Base-by-base conservation (phyloP, 192 early-diverging fungal genomes). In the Mortierella alpina region DNA sequence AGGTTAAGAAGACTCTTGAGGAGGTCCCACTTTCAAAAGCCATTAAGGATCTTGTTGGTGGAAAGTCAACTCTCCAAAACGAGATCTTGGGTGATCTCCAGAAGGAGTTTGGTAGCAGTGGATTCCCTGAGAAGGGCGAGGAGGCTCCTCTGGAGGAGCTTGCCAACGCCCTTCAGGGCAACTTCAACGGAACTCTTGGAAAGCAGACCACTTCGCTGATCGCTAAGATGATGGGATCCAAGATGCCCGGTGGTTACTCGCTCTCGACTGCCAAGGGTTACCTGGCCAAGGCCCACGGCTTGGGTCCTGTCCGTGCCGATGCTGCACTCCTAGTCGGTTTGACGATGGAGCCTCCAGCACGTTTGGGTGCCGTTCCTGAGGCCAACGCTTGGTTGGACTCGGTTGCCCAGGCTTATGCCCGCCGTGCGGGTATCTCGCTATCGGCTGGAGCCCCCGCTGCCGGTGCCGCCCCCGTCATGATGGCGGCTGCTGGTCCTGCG, bases 61-160 rank as follows among this genome's bases (percentile, higher is more conserved):
- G 96, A 71, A 98, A 98, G 82, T 95, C 93, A 9, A 98, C 96
- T 39, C 87, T 98, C 42, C 96, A 98, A 71, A 98, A 98, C 86
- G 96, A 98, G 75, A 95, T 98, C 49, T 85, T 96, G 59, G 96
- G 96, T 73, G 96, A 98, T 81, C 80, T 98, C 50, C 93, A 92
- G 59, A 95, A 94, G 74, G 96, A 98, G 85, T 96, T 96, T 85
- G 73, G 73, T 14, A 89, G 89, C 55, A 89, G 86, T 66, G 88
- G 86, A 61, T 84, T 93, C 48, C 93, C 95, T 47, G 96, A 98
- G 63, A 96, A 95, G 84, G 88, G 95, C 66, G 96, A 98, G 73
- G 96, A 98, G 81, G 85, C 91, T 15, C 93, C 95, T 15, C 85
- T 98, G 56, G 83, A 85, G 50, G 96, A 98, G 83, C 90, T 97